These are phyloP conservation scores for Botrytis elliptica DNA, from an alignment of 2,329 filamentous ascomycete species.

Conservation along the genomic window DNA sequence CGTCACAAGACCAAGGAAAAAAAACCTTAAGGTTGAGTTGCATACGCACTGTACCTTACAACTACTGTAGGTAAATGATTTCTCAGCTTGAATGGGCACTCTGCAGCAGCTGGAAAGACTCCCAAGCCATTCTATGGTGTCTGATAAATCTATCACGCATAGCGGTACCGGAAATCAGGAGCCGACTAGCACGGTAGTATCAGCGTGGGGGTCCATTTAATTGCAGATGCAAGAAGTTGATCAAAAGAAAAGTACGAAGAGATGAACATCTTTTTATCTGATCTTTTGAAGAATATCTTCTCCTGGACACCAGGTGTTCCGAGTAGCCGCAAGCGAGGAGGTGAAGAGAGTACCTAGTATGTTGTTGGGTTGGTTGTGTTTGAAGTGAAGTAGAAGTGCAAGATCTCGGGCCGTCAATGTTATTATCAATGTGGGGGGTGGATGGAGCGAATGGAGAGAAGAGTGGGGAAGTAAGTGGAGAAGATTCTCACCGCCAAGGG, in stretches of 20 bases:
- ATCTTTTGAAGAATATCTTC: neutral
- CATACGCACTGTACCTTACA: neutral
- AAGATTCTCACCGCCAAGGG: neutral
- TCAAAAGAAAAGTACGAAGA: neutral
- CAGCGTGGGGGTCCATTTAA: neutral
- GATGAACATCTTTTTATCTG: neutral
- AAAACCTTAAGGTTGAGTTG: neutral
- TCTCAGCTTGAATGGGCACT: neutral
- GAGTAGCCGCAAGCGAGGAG: neutral
- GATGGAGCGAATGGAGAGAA: neutral
- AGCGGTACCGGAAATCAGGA: neutral
- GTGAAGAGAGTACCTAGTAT: neutral
- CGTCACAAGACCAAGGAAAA: conserved; percentile 9
- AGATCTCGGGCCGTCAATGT: neutral
- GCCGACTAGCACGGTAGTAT: neutral
- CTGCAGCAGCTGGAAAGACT: neutral
- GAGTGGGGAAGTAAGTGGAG: neutral
- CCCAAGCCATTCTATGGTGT: neutral
- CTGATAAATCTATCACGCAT: neutral
- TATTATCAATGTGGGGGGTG: neutral
- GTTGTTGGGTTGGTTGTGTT: neutral
- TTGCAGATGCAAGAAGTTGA: neutral
- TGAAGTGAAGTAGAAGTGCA: neutral
- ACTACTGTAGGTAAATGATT: neutral
- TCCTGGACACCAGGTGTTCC: neutral